Evolutionary conservation across 1,284 basidiomycete species (phyloP).

Genomic region (Lignosus rhinocerotis): DNA sequence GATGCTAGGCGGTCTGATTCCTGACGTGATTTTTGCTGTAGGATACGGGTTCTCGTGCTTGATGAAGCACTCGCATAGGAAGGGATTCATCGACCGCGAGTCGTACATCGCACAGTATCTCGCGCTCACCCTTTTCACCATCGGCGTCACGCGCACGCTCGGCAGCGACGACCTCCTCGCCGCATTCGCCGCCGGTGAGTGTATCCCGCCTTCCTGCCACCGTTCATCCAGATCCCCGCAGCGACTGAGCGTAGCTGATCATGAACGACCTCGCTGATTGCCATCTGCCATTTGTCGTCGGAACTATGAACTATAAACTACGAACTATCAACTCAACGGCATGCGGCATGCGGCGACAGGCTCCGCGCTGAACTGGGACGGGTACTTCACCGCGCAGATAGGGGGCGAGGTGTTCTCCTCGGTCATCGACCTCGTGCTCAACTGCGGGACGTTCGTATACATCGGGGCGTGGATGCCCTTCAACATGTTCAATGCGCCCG

Average conservation of each 20-base stretch:
- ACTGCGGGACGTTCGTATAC: constrained; percentile 87
- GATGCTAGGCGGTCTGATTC: neutral
- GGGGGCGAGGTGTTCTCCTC: constrained; percentile 87
- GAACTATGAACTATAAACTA: too few relatives aligned
- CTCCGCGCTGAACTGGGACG: constrained; percentile 92
- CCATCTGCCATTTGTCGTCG: too few relatives aligned
- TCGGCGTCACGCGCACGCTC: constrained; percentile 75
- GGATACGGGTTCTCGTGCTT: constrained; percentile 75
- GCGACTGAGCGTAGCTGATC: too few relatives aligned
- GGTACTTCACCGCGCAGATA: constrained; percentile 84
- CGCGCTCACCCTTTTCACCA: constrained; percentile 78
- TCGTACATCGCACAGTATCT: constrained; percentile 92
- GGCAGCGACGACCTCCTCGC: constrained; percentile 89
- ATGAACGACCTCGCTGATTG: too few relatives aligned
- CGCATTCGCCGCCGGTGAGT: constrained; percentile 85
- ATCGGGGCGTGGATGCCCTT: constrained; percentile 92
- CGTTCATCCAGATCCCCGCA: too few relatives aligned
- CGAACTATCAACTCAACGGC: too few relatives aligned
- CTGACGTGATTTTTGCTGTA: constrained; percentile 25
- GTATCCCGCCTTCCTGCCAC: neutral
- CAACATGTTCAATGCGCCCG: constrained; percentile 58
- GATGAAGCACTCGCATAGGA: constrained; percentile 80
- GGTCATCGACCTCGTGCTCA: constrained; percentile 85
- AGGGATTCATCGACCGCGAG: constrained; percentile 85
- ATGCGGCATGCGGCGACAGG: constrained; percentile 41